Conservation (phyloP, 140 eudicot species). For the Erigeron philadelphicus region DNA sequence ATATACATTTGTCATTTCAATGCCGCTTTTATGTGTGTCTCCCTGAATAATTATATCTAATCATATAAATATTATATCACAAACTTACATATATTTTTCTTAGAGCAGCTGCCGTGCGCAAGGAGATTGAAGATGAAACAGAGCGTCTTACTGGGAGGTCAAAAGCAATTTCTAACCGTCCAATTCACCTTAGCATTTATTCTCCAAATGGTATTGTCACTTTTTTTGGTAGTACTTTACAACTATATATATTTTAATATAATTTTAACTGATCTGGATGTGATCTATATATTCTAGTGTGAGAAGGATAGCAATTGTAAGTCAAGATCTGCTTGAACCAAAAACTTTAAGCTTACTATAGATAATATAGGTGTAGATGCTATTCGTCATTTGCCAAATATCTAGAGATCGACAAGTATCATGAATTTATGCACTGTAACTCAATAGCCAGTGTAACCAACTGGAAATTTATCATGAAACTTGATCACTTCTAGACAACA, state of each 20-base stretch:
- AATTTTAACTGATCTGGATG: background rate
- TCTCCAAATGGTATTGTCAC: constrained; percentile 76
- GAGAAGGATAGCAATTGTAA: constrained; percentile 19
- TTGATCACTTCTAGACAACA: background rate
- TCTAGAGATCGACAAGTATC: background rate
- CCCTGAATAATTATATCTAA: constrained; percentile 2
- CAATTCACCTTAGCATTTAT: constrained; percentile 90
- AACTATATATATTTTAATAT: background rate
- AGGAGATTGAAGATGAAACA: constrained; percentile 94
- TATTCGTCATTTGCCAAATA: background rate
- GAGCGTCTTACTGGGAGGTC: constrained; percentile 86
- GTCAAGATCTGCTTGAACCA: constrained; percentile 10
- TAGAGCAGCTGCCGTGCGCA: constrained; percentile 85
- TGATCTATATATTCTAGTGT: constrained; percentile 1
- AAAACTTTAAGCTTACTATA: background rate
- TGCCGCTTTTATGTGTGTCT: constrained; percentile 5
- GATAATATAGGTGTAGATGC: background rate
- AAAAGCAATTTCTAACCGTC: constrained; percentile 82
- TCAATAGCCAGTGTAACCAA: background rate
- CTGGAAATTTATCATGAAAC: background rate
- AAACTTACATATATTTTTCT: constrained; percentile 14
- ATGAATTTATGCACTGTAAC: background rate
- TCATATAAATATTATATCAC: constrained; percentile 14
- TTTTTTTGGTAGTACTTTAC: background rate
- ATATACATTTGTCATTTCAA: constrained; percentile 10